A percentile compares a stretch with the other conserved stretches of the same genome.
phyloP scores from a whole-genome alignment of 306 rosid species.

The Hippophae gyantsensis region DNA sequence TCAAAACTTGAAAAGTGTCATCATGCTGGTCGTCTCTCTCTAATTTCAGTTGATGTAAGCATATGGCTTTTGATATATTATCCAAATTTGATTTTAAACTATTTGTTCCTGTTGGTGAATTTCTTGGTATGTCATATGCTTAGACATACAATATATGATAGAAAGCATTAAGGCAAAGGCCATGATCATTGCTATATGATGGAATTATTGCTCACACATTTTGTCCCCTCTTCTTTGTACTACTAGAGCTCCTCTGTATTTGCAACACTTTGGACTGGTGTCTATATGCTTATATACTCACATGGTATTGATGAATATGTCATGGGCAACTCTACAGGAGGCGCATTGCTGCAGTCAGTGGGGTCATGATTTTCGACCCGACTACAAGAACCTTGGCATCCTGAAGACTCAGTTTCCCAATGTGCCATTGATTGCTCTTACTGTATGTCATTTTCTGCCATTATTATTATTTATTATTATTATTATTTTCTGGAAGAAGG shows the following conservation, averaged over 20 bases:
- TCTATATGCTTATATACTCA: too few species aligned
- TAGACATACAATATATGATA: too few species aligned
- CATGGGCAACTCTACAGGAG: constrained; percentile 51
- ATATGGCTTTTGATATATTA: constrained; percentile 5
- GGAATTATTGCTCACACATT: too few species aligned
- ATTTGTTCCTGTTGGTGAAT: constrained; percentile 8
- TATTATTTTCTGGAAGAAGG: neutral
- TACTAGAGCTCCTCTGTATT: too few species aligned
- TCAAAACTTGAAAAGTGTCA: constrained; percentile 96
- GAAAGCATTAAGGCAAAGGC: too few species aligned
- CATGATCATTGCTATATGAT: too few species aligned
- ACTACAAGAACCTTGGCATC: constrained; percentile 89
- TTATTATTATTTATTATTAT: constrained; percentile 4
- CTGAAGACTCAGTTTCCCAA: constrained; percentile 90
- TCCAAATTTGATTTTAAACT: constrained; percentile 12
- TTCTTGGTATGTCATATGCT: constrained; percentile 7
- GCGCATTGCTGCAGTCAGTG: constrained; percentile 99
- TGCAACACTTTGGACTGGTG: too few species aligned
- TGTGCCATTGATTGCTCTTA: constrained; percentile 81
- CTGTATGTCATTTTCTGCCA: constrained; percentile 37
- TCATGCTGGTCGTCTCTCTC: constrained; percentile 71
- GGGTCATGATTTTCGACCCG: constrained; percentile 99
- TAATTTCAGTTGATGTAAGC: constrained; percentile 85
- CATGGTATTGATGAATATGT: neutral
- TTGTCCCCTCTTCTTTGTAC: too few species aligned